Evolutionary conservation across 2,329 filamentous ascomycete genomes (phyloP).

Genomic region (Epichloe sp.): DNA sequence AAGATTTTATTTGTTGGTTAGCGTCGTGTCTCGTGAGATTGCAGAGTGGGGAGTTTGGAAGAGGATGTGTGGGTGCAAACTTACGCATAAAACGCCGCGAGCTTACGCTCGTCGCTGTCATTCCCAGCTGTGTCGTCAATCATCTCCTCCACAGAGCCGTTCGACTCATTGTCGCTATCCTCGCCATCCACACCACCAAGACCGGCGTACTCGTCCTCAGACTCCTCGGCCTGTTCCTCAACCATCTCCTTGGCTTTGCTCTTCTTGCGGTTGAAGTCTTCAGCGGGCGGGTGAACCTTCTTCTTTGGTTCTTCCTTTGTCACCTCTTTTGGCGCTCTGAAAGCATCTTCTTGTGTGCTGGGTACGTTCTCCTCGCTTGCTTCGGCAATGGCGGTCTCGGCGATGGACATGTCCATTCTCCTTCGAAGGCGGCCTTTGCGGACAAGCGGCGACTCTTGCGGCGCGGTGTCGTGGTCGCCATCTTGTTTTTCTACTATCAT

Average conservation of each 20-base stretch:
- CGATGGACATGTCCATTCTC: slow-evolving; percentile 19
- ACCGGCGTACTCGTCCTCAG: slow-evolving; percentile 94
- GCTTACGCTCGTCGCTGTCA: slow-evolving; percentile 62
- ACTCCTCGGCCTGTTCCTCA: slow-evolving; percentile 90
- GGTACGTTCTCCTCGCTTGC: background rate
- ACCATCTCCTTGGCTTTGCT: slow-evolving; percentile 80
- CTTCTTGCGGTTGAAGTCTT: slow-evolving; percentile 67
- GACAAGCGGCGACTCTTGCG: slow-evolving; percentile 52
- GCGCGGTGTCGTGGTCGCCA: slow-evolving; percentile 21
- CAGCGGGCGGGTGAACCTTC: slow-evolving; percentile 31
- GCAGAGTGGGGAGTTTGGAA: no score
- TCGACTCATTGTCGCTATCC: slow-evolving; percentile 59
- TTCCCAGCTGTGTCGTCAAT: slow-evolving; percentile 75
- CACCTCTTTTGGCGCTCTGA: slow-evolving; percentile 57
- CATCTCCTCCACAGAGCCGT: slow-evolving; percentile 68
- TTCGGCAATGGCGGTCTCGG: slow-evolving; percentile 2
- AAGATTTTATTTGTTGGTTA: slow-evolving; percentile 7
- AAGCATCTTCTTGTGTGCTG: slow-evolving; percentile 32
- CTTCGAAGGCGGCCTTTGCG: slow-evolving; percentile 43
- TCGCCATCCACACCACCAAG: slow-evolving; percentile 84
- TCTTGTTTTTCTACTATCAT: slow-evolving; percentile 32
- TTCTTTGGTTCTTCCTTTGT: slow-evolving; percentile 37
- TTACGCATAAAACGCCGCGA: slow-evolving; percentile 83
- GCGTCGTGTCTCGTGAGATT: background rate
- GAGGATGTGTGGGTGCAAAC: slow-evolving; percentile 23